Evolutionary conservation across 495 filamentous ascomycete species (phyloP), one percentile per base, ranked within the genome.

Genomic region (Darksidea phi): DNA sequence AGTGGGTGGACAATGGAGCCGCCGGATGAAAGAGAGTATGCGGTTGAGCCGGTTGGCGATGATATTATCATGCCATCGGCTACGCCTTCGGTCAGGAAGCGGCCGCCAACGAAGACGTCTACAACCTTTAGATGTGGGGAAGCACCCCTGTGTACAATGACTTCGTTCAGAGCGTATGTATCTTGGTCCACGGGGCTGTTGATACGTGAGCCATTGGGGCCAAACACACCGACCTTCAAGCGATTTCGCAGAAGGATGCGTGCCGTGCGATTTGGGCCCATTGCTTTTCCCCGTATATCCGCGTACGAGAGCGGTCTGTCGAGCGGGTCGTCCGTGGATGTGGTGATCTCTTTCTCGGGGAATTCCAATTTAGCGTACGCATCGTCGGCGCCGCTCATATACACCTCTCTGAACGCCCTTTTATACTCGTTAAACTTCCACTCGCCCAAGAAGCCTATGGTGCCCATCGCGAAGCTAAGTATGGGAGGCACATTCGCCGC

Each of bases 381-480:
- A 21, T 82, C 84, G 17, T 77, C 78, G 43, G 90, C 85, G 8
- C 91, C 91, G 60, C 88, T 92, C 88, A 95, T 92, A 74, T 94
- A 96, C 24, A 94, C 88, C 70, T 96, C 91, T 24, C 90, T 80
- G 75, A 94, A 96, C 0, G 93, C 94, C 23, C 88, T 81, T 69
- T 93, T 93, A 72, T 91, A 88, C 64, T 97, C 92, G 11, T 79
- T 77, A 72, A 97, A 97, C 64, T 91, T 93, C 91, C 93, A 97
- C 74, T 97, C 94, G 34, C 93, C 92, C 17, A 98, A 77, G 62
- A 98, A 98, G 0, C 94, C 94, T 1, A 98, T 76, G 0, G 92
- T 92, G 6, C 94, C 94, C 91, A 98, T 96, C 71, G 90, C 93
- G 74, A 98, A 98, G 11, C 87, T 88, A 21, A 98, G 78, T n/a